Evolutionary conservation across 805 yeast species (phyloP).

Genomic region (Kodamaea hsintzibuensis): DNA sequence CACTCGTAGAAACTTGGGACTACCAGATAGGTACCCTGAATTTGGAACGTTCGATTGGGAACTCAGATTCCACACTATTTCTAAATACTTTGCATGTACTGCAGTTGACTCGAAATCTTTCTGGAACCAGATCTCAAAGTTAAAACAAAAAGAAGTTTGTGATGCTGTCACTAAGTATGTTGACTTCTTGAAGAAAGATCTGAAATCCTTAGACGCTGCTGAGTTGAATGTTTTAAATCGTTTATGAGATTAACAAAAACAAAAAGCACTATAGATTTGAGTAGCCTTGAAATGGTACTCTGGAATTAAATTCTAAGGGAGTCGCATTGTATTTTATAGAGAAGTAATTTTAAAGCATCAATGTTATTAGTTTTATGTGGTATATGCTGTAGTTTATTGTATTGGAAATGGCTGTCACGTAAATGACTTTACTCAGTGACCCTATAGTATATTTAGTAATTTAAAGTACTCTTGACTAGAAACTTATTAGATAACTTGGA

Average conservation of each 20-base stretch:
- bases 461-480: too few relatives aligned
- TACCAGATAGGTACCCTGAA: slow-evolving; percentile 18
- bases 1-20: slow-evolving; percentile 25
- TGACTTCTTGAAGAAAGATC: slow-evolving; percentile 23
- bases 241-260: not conserved
- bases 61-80: slow-evolving; percentile 31
- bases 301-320: too few relatives aligned
- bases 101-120: slow-evolving; percentile 22
- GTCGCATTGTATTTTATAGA: too few relatives aligned
- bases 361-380: too few relatives aligned
- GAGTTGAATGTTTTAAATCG: slow-evolving; percentile 7
- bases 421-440: too few relatives aligned
- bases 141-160: slow-evolving; percentile 21
- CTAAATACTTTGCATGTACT: slow-evolving; percentile 32
- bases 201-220: slow-evolving; percentile 11
- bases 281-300: too few relatives aligned
- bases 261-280: too few relatives aligned
- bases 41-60: slow-evolving; percentile 34
- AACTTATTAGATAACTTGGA: too few relatives aligned
- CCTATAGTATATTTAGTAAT: too few relatives aligned
- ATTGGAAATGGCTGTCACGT: too few relatives aligned
- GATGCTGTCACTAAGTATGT: slow-evolving; percentile 20
- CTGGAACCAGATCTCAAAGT: slow-evolving; percentile 21
- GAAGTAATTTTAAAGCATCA: too few relatives aligned
- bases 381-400: too few relatives aligned